Conservation (phyloP, 306 rosid species). For the Dalbergia oliveri region DNA sequence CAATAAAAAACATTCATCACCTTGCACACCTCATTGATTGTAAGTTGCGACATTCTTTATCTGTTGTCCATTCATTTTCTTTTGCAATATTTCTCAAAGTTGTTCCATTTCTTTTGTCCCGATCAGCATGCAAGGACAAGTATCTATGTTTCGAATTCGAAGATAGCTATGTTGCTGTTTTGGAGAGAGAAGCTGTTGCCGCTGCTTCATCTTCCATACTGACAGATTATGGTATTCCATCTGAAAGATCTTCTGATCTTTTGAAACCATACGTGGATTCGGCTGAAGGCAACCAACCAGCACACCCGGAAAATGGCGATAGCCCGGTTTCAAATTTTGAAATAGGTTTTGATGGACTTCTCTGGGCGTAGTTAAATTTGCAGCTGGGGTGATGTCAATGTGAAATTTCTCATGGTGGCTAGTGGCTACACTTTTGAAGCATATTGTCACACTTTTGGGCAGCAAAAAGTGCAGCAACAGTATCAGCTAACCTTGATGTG, state of each 20-base stretch:
- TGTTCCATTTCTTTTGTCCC: slow-evolving; percentile 46
- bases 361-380: slow-evolving; percentile 69
- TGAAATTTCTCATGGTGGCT: slow-evolving; percentile 17
- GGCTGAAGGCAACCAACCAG: slow-evolving; percentile 52
- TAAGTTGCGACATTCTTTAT: slow-evolving; percentile 53
- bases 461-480: slow-evolving; percentile 28
- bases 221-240: slow-evolving; percentile 84
- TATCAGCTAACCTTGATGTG: slow-evolving; percentile 25
- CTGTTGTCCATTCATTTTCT: slow-evolving; percentile 13
- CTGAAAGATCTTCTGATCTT: slow-evolving; percentile 87
- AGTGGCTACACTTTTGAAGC: slow-evolving; percentile 26
- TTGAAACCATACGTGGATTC: slow-evolving; percentile 74
- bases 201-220: slow-evolving; percentile 77
- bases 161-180: slow-evolving; percentile 80
- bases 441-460: slow-evolving; percentile 43
- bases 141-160: slow-evolving; percentile 87
- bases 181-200: slow-evolving; percentile 75
- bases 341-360: slow-evolving; percentile 77
- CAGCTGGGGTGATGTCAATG: slow-evolving; percentile 1
- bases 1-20: slow-evolving; percentile 86
- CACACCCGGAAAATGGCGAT: slow-evolving; percentile 62
- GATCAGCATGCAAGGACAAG: slow-evolving; percentile 82
- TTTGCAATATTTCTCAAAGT: slow-evolving; percentile 39
- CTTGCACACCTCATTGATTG: slow-evolving; percentile 90
- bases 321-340: slow-evolving; percentile 81